Base-by-base conservation (phyloP, 495 filamentous ascomycete species). In the Hyaloscypha variabilis region DNA sequence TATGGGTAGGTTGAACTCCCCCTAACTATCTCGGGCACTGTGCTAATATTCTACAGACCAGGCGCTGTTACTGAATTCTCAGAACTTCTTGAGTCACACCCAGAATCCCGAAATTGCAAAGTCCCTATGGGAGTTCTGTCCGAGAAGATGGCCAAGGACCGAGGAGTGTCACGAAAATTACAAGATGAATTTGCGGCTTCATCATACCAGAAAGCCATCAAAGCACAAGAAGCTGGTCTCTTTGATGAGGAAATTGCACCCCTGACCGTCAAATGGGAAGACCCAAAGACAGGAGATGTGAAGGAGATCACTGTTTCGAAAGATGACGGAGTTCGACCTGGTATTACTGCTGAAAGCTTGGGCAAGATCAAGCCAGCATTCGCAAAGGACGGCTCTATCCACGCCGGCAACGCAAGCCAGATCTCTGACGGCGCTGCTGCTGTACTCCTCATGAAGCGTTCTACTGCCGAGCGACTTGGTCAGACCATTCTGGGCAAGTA, bases 121-220 rank as follows among this genome's bases (percentile, higher is more conserved):
- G 95, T 99, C 11, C 90, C 94, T 72, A 99, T 99, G 95, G 96
- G 96, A 67, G 85, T 92, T 1, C 84, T 98, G 36, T 96, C 92
- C 59, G 95, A 99, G 80, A 72, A 94, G 70, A 97, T 99, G 95
- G 95, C 95, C 61, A 90, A 91, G 78, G 92, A 93, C 76, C 83
- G 87, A 60, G 79, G 83, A 56, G 86, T 98, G 71, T 72, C 85
- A 54, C 90, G 95, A 64, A 77, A 81, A 3, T 77, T 79, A 59
- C 96, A 98, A 77, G 95, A 99, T 75, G 84, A 85, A 46, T 99
- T 98, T 73, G 95, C 95, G 8, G 95, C 95, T 3, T 73, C 80
- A 3, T 95, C 91, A 21, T 97, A 95, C 83, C 89, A 92, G 71
- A 97, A 97, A 81, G 95, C 95, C 13, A 74, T 86, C 65, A 85